These are phyloP conservation scores for Volvox carteri DNA, from an alignment of 163 green algal species.

Conservation along the genomic window DNA sequence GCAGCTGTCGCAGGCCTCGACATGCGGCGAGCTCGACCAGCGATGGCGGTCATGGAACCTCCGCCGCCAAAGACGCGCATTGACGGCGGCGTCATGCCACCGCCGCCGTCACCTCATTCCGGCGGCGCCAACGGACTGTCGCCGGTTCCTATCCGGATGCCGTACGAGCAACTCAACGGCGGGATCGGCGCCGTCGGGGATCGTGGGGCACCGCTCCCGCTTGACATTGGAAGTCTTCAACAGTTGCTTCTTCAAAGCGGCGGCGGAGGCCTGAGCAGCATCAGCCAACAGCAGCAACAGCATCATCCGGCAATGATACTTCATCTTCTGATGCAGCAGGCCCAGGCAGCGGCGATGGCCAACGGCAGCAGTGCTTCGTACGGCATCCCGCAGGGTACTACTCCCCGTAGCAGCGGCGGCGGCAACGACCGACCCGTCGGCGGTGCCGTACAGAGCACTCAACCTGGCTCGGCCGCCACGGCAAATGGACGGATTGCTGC, in stretches of 20 bases:
- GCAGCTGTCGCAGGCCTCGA: neutral
- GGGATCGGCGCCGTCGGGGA: neutral
- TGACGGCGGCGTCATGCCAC: neutral
- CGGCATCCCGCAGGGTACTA: neutral
- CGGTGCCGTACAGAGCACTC: neutral
- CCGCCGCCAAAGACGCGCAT: neutral
- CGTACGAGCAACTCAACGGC: neutral
- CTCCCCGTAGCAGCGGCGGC: neutral
- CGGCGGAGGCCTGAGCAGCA: neutral
- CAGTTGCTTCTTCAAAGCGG: neutral
- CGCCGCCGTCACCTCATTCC: conserved; percentile 10
- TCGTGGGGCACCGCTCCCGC: neutral
- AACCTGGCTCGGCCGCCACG: neutral
- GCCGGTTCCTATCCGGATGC: neutral
- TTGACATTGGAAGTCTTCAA: neutral
- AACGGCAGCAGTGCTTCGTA: neutral
- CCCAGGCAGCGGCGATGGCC: neutral
- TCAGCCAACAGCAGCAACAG: too few relatives aligned
- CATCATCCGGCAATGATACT: neutral
- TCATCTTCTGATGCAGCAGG: conserved; percentile 20
- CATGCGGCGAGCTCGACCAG: neutral
- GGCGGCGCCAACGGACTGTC: neutral
- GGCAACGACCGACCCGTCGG: neutral
- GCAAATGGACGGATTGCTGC: neutral
- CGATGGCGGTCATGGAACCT: neutral